Percentiles rank a stretch among this genome's conserved stretches.
Evolutionary conservation across 2,329 filamentous ascomycete genomes (phyloP).

Genomic region (Penicillium rolfsii): DNA sequence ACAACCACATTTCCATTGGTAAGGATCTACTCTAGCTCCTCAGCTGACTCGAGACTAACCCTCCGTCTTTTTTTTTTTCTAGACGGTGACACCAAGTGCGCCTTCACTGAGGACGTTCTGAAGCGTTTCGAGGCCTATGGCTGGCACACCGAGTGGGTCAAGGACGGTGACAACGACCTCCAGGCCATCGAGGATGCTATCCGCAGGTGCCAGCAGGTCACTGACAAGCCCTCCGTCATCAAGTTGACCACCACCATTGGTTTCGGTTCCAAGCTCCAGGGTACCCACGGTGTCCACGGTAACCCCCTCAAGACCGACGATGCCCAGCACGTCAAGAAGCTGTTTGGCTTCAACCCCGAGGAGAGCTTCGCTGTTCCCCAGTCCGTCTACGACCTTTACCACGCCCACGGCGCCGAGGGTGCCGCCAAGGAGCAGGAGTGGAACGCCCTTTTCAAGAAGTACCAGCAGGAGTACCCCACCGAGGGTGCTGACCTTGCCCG

Average conservation of each 20-base stretch:
- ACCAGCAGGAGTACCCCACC: conserved; percentile 73
- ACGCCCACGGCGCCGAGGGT: conserved; percentile 81
- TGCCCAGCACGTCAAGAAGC: conserved; percentile 87
- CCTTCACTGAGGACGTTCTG: conserved; percentile 94
- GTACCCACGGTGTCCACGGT: conserved; percentile 94
- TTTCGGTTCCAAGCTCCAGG: conserved; percentile 89
- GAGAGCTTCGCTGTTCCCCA: conserved; percentile 92
- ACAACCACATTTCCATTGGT: conserved; percentile 94
- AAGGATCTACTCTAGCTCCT: conserved; percentile 35
- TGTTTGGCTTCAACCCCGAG: conserved; percentile 94
- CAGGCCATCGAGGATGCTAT: conserved; percentile 86
- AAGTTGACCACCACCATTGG: conserved; percentile 97
- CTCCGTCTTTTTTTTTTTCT: conserved; percentile 5
- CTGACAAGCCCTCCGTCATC: conserved; percentile 95
- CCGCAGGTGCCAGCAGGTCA: conserved; percentile 80
- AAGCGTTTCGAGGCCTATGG: conserved; percentile 97
- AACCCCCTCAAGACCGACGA: conserved; percentile 95
- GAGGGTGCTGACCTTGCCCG: conserved; percentile 81
- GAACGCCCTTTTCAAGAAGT: conserved; percentile 91
- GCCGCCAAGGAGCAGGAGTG: conserved; percentile 91
- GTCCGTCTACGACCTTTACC: conserved; percentile 89
- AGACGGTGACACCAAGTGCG: conserved; percentile 93
- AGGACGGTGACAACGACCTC: conserved; percentile 87
- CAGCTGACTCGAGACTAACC: conserved; percentile 6
- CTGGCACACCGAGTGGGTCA: conserved; percentile 86